Conservation (phyloP, 257 asterid species). For the Salvia rosmarinus region DNA sequence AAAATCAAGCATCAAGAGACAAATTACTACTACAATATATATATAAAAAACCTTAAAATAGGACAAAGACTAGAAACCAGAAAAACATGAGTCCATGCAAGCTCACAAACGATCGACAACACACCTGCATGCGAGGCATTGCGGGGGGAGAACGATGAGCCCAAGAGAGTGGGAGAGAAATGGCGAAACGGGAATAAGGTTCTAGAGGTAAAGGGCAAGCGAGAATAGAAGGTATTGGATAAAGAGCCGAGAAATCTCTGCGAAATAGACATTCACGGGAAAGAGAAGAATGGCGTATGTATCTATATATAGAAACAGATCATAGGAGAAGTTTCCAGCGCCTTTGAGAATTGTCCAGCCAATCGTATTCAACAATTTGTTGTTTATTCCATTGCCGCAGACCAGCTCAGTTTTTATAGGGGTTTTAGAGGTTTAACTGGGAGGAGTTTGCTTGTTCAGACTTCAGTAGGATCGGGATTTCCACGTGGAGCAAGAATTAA, state of each 20-base stretch:
- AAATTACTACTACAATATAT: not conserved
- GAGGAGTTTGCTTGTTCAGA: no score
- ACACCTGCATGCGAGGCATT: constrained; percentile 74
- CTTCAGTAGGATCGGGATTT: no score
- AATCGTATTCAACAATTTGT: no score
- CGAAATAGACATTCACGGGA: constrained; percentile 55
- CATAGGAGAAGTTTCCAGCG: not conserved
- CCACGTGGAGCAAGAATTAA: no score
- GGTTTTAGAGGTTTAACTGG: constrained; percentile 13
- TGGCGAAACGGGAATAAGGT: constrained; percentile 32
- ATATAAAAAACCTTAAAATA: not conserved
- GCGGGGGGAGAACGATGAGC: constrained; percentile 33
- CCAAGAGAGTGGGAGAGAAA: constrained; percentile 26
- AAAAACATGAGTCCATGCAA: not conserved
- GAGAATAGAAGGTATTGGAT: constrained; percentile 28
- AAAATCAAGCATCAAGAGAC: not conserved
- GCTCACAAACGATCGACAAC: not conserved
- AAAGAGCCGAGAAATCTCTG: constrained; percentile 42
- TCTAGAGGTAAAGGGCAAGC: constrained; percentile 32
- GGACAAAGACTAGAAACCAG: not conserved
- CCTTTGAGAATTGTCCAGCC: not conserved
- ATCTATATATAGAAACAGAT: constrained; percentile 27
- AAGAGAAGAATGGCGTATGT: not conserved
- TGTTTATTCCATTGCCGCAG: not conserved
- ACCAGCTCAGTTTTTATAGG: not conserved